phyloP scores from a whole-genome alignment of 176 grass and related monocot species.

The Pontederia crassipes region DNA sequence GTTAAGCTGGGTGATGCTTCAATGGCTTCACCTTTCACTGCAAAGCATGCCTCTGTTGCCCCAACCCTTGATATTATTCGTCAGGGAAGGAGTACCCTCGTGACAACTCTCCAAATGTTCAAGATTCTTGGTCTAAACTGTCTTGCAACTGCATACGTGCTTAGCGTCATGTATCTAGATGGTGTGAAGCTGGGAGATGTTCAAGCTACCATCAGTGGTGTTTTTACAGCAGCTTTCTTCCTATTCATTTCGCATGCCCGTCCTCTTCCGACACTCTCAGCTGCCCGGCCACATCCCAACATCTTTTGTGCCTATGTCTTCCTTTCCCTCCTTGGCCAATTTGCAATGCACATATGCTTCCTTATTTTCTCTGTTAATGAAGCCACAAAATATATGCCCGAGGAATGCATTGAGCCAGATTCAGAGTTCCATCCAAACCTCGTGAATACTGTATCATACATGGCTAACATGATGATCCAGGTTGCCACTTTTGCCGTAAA shows the following conservation, averaged over 20 bases:
- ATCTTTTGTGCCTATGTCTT: conserved; percentile 91
- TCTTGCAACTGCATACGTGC: conserved; percentile 88
- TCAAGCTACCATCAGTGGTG: conserved; percentile 91
- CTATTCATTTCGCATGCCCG: conserved; percentile 98
- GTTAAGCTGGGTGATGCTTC: conserved; percentile 98
- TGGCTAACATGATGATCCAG: conserved; percentile 99
- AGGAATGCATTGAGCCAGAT: conserved; percentile 95
- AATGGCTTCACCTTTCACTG: conserved; percentile 97
- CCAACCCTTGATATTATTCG: conserved; percentile 94
- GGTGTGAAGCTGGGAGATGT: conserved; percentile 95
- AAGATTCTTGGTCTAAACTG: conserved; percentile 99
- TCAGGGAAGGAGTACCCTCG: conserved; percentile 86
- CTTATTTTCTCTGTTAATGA: conserved; percentile 72
- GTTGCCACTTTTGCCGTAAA: conserved; percentile 97
- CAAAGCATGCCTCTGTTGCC: conserved; percentile 89
- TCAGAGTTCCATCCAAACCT: conserved; percentile 91
- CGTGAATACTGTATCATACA: conserved; percentile 98
- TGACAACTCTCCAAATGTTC: conserved; percentile 99
- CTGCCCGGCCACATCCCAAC: conserved; percentile 79
- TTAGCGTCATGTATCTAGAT: conserved; percentile 97
- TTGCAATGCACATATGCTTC: conserved; percentile 91
- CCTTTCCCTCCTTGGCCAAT: conserved; percentile 90
- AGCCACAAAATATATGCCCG: conserved; percentile 86
- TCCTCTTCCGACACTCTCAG: conserved; percentile 66
- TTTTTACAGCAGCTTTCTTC: conserved; percentile 95